Percentiles rank a stretch among this genome's conserved stretches.
Evolutionary conservation across 352 stramenopile species (phyloP).

Genomic region (Globisporangium ultimum): DNA sequence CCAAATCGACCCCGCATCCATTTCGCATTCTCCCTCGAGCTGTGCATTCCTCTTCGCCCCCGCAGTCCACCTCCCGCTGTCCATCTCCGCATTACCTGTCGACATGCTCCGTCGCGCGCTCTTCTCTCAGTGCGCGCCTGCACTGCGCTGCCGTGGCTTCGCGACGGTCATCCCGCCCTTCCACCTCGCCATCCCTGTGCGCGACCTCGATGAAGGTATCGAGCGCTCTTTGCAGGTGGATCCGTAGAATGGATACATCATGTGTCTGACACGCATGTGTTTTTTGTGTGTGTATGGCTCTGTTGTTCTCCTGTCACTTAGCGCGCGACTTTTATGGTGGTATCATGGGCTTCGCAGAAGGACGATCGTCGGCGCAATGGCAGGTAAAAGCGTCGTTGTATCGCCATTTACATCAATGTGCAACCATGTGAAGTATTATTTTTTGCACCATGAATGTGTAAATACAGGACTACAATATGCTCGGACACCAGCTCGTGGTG

Average conservation of each 20-base stretch:
- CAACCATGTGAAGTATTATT: neutral
- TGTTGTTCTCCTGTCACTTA: constrained; percentile 9
- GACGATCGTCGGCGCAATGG: constrained; percentile 91
- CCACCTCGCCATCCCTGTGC: constrained; percentile 94
- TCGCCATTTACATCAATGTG: neutral
- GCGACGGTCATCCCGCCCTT: constrained; percentile 62
- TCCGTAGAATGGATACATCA: no score
- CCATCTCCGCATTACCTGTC: no score
- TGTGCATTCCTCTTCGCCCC: no score
- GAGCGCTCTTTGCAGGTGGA: no score
- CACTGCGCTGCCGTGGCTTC: constrained; percentile 6
- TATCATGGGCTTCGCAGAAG: constrained; percentile 90
- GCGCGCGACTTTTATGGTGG: constrained; percentile 93
- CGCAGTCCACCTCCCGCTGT: no score
- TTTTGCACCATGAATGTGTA: neutral
- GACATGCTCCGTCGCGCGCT: neutral
- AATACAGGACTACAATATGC: constrained; percentile 89
- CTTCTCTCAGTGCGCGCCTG: neutral
- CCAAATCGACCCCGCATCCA: no score
- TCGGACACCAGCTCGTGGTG: constrained; percentile 84
- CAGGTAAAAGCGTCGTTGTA: constrained; percentile 54
- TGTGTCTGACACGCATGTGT: neutral
- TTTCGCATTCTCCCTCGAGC: neutral
- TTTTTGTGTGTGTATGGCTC: neutral
- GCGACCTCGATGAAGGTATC: constrained; percentile 82